Conservation (phyloP, 2,329 filamentous ascomycete genomes). For the Aureobasidium leucospermi region DNA sequence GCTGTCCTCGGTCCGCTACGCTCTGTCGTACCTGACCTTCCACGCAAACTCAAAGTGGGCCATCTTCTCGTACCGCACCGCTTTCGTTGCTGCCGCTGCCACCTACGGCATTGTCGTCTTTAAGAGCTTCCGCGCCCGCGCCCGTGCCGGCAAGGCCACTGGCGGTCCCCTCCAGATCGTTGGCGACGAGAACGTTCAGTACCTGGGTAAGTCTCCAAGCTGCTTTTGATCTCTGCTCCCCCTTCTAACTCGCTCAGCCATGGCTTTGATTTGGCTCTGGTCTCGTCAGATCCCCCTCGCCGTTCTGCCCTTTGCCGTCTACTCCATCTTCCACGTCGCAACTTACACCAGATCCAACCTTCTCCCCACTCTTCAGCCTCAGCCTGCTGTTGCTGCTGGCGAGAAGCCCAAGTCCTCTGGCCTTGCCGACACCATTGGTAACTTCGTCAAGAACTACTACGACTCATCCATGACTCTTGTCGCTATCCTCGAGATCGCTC, state of each 20-base stretch:
- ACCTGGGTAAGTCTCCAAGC: conserved; percentile 62
- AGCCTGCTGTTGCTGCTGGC: conserved; percentile 47
- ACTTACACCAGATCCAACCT: conserved; percentile 93
- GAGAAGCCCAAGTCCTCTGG: conserved; percentile 55
- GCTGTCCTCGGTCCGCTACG: conserved; percentile 73
- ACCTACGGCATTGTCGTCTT: conserved; percentile 99
- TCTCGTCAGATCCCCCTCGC: conserved; percentile 83
- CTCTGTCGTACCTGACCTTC: conserved; percentile 78
- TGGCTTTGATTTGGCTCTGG: conserved; percentile 94
- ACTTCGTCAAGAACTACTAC: conserved; percentile 97
- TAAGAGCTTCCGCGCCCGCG: conserved; percentile 86
- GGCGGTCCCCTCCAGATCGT: conserved; percentile 59
- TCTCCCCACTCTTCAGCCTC: conserved; percentile 75
- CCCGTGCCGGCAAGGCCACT: conserved; percentile 60
- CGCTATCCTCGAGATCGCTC: conserved; percentile 74
- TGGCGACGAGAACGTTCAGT: conserved; percentile 94
- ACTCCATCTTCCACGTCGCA: conserved; percentile 96
- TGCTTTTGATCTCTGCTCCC: background rate
- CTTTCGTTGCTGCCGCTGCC: conserved; percentile 79
- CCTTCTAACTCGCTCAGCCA: conserved; percentile 48
- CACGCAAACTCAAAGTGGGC: conserved; percentile 76
- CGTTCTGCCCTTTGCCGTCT: conserved; percentile 88
- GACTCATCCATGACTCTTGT: conserved; percentile 93
- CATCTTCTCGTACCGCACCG: conserved; percentile 76
- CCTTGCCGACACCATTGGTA: conserved; percentile 74